phyloP scores from a whole-genome alignment of 768 basidiomycete genomes.

The Lactarius evosmus region DNA sequence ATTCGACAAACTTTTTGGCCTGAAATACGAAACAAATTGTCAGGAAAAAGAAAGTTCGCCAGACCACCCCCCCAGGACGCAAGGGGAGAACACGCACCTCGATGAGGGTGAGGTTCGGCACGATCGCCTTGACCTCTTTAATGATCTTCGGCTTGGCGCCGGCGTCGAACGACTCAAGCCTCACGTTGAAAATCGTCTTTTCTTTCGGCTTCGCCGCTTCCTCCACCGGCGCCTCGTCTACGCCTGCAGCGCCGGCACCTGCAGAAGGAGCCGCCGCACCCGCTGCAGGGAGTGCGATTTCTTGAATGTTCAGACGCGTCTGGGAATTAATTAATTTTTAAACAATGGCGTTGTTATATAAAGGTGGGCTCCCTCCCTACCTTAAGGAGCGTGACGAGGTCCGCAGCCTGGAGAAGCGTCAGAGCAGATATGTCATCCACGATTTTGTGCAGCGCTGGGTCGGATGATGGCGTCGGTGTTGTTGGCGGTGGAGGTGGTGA shows the following conservation, averaged over 20 bases:
- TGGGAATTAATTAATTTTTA: conserved; percentile 34
- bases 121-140: conserved; percentile 92
- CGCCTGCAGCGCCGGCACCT: conserved; percentile 57
- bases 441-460: conserved; percentile 73
- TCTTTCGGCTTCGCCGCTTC: conserved; percentile 88
- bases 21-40: conserved; percentile 37
- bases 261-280: conserved; percentile 56
- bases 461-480: conserved; percentile 37
- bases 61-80: background rate
- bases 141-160: conserved; percentile 94
- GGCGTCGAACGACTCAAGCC: conserved; percentile 91
- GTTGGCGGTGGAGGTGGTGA: conserved; percentile 38
- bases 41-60: background rate
- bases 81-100: conserved; percentile 59
- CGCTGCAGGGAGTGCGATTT: conserved; percentile 88
- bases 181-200: conserved; percentile 96
- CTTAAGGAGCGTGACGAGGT: conserved; percentile 90
- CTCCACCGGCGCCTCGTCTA: conserved; percentile 41
- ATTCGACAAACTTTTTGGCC: conserved; percentile 99
- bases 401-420: conserved; percentile 90
- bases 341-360: no score
- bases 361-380: conserved; percentile 40
- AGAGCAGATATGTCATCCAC: conserved; percentile 91
- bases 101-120: conserved; percentile 94
- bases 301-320: conserved; percentile 94